phyloP scores from a whole-genome alignment of 257 asterid genomes.

The Linderniella brevidens region DNA sequence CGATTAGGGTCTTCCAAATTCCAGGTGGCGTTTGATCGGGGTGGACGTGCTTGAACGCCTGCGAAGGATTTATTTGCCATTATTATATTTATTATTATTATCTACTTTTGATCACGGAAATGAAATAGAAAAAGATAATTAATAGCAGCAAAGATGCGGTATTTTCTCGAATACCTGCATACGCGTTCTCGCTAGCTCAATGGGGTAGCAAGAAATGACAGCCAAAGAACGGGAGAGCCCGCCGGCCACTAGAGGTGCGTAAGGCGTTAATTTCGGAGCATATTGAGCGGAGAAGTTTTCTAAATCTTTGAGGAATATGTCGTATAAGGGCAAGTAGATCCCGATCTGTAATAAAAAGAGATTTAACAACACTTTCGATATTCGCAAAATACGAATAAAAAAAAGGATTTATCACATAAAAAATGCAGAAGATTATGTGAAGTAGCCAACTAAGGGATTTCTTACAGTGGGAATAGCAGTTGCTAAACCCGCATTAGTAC shows the following conservation, averaged over 20 bases:
- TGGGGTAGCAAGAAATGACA: constrained; percentile 73
- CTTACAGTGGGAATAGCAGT: constrained; percentile 89
- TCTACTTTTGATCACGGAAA: background rate
- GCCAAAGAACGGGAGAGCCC: constrained; percentile 80
- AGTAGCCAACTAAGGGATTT: background rate
- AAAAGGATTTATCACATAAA: too few relatives aligned
- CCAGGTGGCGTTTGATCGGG: constrained; percentile 62
- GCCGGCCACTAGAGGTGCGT: constrained; percentile 72
- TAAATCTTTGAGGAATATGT: constrained; percentile 55
- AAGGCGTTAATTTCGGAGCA: constrained; percentile 43
- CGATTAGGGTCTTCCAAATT: constrained; percentile 54
- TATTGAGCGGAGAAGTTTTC: constrained; percentile 35
- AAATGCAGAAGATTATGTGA: background rate
- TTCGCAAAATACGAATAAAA: background rate
- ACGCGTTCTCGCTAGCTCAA: constrained; percentile 88
- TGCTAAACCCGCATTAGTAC: constrained; percentile 88
- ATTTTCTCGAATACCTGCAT: constrained; percentile 48
- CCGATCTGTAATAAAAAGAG: constrained; percentile 43
- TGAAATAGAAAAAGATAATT: background rate
- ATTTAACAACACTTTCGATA: background rate
- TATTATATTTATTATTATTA: background rate
- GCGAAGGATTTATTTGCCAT: background rate
- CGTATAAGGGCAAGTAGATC: constrained; percentile 82
- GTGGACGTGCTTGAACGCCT: constrained; percentile 59
- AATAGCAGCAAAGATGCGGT: background rate